phyloP scores from a whole-genome alignment of 768 basidiomycete genomes.

The Baorangia bicolor region DNA sequence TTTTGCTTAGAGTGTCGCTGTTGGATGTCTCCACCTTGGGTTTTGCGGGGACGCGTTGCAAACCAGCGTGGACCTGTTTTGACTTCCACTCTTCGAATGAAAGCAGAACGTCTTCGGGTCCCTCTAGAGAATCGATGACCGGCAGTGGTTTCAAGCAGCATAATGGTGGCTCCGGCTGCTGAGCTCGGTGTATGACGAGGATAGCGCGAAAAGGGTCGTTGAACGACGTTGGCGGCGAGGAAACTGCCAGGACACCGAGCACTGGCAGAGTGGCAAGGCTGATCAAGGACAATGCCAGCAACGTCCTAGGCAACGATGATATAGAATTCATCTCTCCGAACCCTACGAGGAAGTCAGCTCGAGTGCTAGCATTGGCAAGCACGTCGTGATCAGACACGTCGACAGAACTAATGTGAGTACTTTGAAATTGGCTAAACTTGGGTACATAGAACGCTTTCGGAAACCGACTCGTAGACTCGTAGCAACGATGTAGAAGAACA shows the following conservation, averaged over 20 bases:
- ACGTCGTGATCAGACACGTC: constrained; percentile 8
- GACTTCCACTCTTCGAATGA: constrained; percentile 91
- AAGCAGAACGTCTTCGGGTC: constrained; percentile 60
- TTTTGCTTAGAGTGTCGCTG: not conserved
- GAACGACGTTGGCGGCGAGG: constrained; percentile 34
- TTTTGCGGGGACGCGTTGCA: constrained; percentile 25
- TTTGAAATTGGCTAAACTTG: not conserved
- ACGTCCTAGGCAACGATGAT: constrained; percentile 11
- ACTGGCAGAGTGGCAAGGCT: constrained; percentile 34
- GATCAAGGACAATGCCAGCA: constrained; percentile 36
- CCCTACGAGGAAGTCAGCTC: not conserved
- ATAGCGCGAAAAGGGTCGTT: constrained; percentile 67
- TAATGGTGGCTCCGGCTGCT: constrained; percentile 52
- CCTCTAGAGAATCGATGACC: constrained; percentile 39
- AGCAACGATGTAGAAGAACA: too few species aligned
- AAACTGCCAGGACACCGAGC: constrained; percentile 27
- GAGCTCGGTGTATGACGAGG: constrained; percentile 42
- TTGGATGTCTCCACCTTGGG: constrained; percentile 4
- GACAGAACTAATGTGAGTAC: not conserved
- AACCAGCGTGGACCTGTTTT: constrained; percentile 50
- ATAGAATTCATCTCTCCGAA: constrained; percentile 5
- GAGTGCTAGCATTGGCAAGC: constrained; percentile 9
- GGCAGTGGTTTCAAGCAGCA: constrained; percentile 64
- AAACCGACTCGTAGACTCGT: too few species aligned
- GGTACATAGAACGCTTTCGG: not conserved